Percentiles rank a stretch among this genome's conserved stretches.
phyloP scores from a whole-genome alignment of 2,329 filamentous ascomycete genomes.

The Phaeosphaeria sp. region DNA sequence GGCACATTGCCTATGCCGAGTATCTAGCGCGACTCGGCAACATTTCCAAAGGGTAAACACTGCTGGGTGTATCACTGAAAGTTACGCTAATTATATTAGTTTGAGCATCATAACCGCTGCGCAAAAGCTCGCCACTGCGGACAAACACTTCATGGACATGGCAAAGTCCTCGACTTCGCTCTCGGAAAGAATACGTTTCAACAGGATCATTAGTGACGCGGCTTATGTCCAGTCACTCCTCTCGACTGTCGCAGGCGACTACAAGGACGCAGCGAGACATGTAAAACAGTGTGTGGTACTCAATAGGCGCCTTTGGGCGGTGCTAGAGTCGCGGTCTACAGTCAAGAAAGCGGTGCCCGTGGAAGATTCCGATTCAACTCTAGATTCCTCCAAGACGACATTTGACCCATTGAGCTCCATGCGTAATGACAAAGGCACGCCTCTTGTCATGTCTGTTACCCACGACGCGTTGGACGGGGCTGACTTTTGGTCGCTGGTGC shows the following conservation, averaged over 20 bases:
- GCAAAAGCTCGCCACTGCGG: slow-evolving; percentile 34
- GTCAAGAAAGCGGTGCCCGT: slow-evolving; percentile 20
- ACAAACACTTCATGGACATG: slow-evolving; percentile 37
- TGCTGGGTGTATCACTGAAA: background rate
- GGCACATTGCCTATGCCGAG: slow-evolving; percentile 76
- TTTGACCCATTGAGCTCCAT: slow-evolving; percentile 39
- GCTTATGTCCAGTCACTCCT: slow-evolving; percentile 70
- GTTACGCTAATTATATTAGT: slow-evolving; percentile 29
- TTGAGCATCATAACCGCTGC: slow-evolving; percentile 37
- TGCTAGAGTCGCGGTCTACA: slow-evolving; percentile 53
- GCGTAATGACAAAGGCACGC: slow-evolving; percentile 36
- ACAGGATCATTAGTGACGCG: slow-evolving; percentile 64
- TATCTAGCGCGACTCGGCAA: slow-evolving; percentile 73
- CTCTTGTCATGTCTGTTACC: slow-evolving; percentile 50
- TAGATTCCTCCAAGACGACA: slow-evolving; percentile 20
- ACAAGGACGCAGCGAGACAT: slow-evolving; percentile 55
- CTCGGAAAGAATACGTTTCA: slow-evolving; percentile 48
- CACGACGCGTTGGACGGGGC: slow-evolving; percentile 63
- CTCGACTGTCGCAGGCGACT: slow-evolving; percentile 62
- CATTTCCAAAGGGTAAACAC: slow-evolving; percentile 62
- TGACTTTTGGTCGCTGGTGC: slow-evolving; percentile 80
- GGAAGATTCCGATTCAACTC: slow-evolving; percentile 20
- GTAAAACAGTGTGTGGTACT: slow-evolving; percentile 57
- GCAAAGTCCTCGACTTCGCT: slow-evolving; percentile 40
- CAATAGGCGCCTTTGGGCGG: slow-evolving; percentile 59